These are phyloP conservation scores for Chalciporus sp. DNA, from an alignment of 1,284 basidiomycete genomes.

Conservation along the genomic window DNA sequence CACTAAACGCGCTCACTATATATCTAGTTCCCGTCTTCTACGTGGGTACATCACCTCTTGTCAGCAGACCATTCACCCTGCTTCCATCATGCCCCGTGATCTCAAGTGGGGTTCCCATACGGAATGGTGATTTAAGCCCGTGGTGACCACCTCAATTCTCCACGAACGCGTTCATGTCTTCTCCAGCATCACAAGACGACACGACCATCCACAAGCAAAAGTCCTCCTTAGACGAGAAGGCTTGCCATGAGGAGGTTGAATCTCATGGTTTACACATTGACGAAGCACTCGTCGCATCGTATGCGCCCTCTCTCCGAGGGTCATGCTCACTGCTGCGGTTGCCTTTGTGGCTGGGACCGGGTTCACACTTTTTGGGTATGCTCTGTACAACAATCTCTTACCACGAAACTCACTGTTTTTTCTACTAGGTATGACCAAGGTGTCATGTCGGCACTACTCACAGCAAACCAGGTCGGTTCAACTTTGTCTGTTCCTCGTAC, in stretches of 20 bases:
- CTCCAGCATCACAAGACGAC: neutral
- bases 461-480: constrained; percentile 27
- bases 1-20: neutral
- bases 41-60: neutral
- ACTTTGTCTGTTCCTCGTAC: neutral
- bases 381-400: too few species aligned
- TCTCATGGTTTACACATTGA: neutral
- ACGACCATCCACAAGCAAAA: too few species aligned
- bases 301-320: constrained; percentile 9
- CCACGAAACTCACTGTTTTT: too few species aligned
- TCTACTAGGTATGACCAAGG: constrained; percentile 39
- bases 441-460: constrained; percentile 36
- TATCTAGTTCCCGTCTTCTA: neutral
- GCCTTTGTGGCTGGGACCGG: too few species aligned
- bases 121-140: neutral
- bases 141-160: neutral
- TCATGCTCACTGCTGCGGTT: constrained; percentile 9
- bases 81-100: neutral
- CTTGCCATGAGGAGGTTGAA: neutral
- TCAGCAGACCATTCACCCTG: neutral
- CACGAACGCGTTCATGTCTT: neutral
- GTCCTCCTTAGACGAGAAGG: neutral
- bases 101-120: neutral
- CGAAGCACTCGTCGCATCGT: constrained; percentile 2
- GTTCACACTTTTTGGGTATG: too few species aligned